Evolutionary conservation across 306 rosid species (phyloP).

Genomic region (Fragaria vesca): DNA sequence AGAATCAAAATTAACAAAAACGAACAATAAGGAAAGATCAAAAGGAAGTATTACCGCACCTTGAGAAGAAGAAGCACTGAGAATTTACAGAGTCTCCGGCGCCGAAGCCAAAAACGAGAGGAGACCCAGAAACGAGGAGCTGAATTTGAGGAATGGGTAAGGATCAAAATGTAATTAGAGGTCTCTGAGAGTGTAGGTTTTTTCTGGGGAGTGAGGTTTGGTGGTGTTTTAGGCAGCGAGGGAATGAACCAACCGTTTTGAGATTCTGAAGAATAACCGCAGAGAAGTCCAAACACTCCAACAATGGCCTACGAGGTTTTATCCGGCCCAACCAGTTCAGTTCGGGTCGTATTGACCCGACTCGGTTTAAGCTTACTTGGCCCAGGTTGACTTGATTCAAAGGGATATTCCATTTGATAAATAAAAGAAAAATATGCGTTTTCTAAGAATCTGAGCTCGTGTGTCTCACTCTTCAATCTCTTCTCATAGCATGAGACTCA

Average conservation of each 20-base stretch:
- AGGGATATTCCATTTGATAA: too few relatives aligned
- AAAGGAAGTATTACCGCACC: conserved; percentile 2
- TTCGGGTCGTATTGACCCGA: background rate
- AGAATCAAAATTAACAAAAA: background rate
- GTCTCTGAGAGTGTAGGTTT: background rate
- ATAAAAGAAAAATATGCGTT: too few relatives aligned
- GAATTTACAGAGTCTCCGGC: background rate
- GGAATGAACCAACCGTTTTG: conserved; percentile 10
- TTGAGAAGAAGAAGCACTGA: conserved; percentile 7
- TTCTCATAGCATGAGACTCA: too few relatives aligned
- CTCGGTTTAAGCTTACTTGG: too few relatives aligned
- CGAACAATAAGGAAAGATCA: background rate
- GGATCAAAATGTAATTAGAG: background rate
- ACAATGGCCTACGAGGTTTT: too few relatives aligned
- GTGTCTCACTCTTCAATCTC: too few relatives aligned
- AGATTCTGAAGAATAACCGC: background rate
- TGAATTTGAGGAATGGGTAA: conserved; percentile 4
- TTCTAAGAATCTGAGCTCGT: too few relatives aligned
- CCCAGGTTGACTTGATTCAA: too few relatives aligned
- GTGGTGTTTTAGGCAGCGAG: background rate
- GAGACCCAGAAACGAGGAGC: background rate
- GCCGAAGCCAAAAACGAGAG: background rate
- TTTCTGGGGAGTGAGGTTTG: conserved; percentile 5
- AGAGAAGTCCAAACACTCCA: background rate
- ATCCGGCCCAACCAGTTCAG: background rate